phyloP scores from a whole-genome alignment of 192 early-diverging fungal species.

The Coemansia sp. region DNA sequence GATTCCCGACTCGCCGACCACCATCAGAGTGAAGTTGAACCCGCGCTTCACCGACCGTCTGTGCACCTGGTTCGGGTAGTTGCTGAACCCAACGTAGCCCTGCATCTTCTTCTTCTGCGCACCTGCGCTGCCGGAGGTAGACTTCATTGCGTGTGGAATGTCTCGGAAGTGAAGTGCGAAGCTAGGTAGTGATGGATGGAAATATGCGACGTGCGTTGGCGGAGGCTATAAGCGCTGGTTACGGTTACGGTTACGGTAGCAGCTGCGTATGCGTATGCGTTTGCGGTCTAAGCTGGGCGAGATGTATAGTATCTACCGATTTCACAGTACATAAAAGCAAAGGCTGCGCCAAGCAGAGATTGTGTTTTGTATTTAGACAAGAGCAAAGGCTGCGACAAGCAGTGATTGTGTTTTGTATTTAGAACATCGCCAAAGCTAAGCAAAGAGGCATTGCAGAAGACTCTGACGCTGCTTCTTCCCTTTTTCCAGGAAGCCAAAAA shows the following conservation, averaged over 20 bases:
- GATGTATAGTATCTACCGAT: background rate
- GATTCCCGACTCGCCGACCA: constrained; percentile 92
- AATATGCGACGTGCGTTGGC: no score
- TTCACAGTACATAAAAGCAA: background rate
- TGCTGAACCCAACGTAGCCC: constrained; percentile 92
- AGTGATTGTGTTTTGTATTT: no score
- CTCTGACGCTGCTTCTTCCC: no score
- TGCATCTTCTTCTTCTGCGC: constrained; percentile 62
- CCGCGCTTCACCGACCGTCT: constrained; percentile 90
- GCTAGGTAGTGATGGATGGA: constrained; percentile 16
- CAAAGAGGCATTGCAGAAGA: no score
- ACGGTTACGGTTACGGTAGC: no score
- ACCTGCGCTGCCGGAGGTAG: constrained; percentile 38
- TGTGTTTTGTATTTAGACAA: no score
- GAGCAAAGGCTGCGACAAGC: no score
- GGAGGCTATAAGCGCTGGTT: no score
- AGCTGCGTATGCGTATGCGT: no score
- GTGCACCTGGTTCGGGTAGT: constrained; percentile 92
- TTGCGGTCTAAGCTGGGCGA: background rate
- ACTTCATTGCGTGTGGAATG: constrained; percentile 30
- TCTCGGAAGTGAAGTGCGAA: background rate
- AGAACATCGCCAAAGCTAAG: no score
- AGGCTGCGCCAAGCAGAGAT: background rate
- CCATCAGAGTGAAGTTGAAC: constrained; percentile 95
- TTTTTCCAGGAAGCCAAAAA: no score